These are phyloP conservation scores for Hygrocybe coccinea DNA, from an alignment of 768 basidiomycete species.

Conservation along the genomic window DNA sequence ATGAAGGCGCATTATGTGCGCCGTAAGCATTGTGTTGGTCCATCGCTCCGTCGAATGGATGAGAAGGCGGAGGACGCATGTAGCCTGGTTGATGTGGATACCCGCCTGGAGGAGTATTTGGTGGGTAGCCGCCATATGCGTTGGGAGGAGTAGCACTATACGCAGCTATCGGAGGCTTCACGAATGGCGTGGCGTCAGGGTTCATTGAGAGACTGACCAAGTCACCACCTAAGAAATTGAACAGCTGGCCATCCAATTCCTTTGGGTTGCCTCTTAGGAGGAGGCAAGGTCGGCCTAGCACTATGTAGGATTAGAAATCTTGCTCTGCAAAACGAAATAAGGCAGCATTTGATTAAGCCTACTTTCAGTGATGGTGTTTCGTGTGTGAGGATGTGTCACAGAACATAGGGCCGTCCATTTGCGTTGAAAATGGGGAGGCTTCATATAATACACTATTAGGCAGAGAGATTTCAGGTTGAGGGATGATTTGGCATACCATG, in stretches of 20 bases:
- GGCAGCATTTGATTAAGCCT: background rate
- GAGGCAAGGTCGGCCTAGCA: background rate
- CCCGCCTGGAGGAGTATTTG: background rate
- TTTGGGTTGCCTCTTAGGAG: constrained; percentile 6
- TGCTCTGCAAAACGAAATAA: too few relatives aligned
- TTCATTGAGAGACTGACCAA: constrained; percentile 3
- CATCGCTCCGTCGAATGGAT: background rate
- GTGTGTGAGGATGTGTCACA: constrained; percentile 3
- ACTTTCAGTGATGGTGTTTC: constrained; percentile 6
- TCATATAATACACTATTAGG: background rate
- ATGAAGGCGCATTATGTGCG: too few relatives aligned
- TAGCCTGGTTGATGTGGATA: background rate
- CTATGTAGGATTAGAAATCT: background rate
- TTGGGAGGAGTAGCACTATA: background rate
- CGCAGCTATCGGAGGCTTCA: background rate
- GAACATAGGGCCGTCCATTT: constrained; percentile 2
- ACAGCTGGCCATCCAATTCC: background rate
- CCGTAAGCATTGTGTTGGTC: background rate
- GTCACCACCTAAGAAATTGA: background rate
- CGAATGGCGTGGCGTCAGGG: background rate
- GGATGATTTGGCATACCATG: constrained; percentile 1
- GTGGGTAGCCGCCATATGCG: background rate
- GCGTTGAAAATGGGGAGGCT: constrained; percentile 7
- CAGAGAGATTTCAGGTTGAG: background rate
- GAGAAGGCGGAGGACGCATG: background rate